These are phyloP conservation scores for Schizopora paradoxa DNA, from an alignment of 1,284 basidiomycete genomes.

Conservation along the genomic window DNA sequence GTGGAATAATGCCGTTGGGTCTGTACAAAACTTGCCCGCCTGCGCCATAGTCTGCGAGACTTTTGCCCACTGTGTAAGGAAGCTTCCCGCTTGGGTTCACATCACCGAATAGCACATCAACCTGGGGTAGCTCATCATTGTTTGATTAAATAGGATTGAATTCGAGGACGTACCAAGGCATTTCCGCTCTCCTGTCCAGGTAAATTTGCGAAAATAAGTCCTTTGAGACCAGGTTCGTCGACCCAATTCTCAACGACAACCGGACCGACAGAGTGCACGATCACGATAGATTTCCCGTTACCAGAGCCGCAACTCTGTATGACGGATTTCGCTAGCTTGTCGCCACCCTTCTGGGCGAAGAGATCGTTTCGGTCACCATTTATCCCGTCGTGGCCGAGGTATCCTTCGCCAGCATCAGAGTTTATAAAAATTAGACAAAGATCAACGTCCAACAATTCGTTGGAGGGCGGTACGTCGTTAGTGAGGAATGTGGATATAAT, in stretches of 20 bases:
- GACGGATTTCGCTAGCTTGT: slow-evolving; percentile 27
- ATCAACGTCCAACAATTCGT: slow-evolving; percentile 21
- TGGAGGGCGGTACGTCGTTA: slow-evolving; percentile 7
- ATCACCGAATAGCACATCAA: slow-evolving; percentile 44
- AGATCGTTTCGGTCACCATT: slow-evolving; percentile 42
- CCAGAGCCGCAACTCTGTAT: slow-evolving; percentile 23
- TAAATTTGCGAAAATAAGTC: slow-evolving; percentile 42
- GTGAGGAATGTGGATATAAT: slow-evolving; percentile 5
- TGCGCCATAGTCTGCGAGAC: slow-evolving; percentile 44
- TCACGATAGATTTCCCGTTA: slow-evolving; percentile 43
- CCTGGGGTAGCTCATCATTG: background rate
- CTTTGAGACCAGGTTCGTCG: slow-evolving; percentile 44
- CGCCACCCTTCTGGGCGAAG: slow-evolving; percentile 43
- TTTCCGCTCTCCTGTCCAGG: slow-evolving; percentile 63
- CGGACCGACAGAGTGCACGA: slow-evolving; percentile 45
- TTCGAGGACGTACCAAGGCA: slow-evolving; percentile 30
- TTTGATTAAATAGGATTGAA: background rate
- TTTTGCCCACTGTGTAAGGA: slow-evolving; percentile 53
- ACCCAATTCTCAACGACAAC: slow-evolving; percentile 41
- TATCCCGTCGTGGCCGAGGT: slow-evolving; percentile 50
- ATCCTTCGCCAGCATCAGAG: slow-evolving; percentile 40
- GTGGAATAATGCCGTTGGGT: slow-evolving; percentile 22
- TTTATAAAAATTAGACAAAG: slow-evolving; percentile 38
- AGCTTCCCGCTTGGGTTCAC: slow-evolving; percentile 51
- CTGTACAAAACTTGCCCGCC: slow-evolving; percentile 30